Conservation (phyloP, 306 rosid species). For the Cucumis hystrix region DNA sequence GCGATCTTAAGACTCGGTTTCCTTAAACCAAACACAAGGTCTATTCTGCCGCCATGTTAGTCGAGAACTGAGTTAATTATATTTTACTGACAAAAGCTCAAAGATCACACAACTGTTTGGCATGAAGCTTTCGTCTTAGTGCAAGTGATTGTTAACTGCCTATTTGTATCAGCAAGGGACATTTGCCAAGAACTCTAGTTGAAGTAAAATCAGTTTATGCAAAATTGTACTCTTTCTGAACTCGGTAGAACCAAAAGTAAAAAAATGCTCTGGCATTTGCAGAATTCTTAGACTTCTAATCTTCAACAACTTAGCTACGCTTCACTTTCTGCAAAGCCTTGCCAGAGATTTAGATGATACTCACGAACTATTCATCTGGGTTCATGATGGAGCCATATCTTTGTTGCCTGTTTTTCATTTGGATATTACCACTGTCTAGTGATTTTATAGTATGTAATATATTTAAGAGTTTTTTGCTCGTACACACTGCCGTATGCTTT, state of each 20-base stretch:
- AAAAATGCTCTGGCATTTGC: neutral
- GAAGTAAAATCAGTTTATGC: neutral
- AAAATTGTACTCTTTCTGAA: neutral
- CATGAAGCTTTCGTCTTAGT: neutral
- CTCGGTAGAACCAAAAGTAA: neutral
- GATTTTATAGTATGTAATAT: neutral
- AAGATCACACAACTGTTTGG: neutral
- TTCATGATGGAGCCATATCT: neutral
- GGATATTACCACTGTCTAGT: neutral
- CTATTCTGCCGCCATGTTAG: neutral
- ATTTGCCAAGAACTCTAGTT: neutral
- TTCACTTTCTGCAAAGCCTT: neutral
- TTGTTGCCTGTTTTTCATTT: neutral
- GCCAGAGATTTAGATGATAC: neutral
- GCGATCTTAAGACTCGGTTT: conserved; percentile 1
- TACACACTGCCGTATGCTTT: neutral
- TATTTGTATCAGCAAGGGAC: neutral
- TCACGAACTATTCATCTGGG: neutral
- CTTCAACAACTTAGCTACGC: neutral
- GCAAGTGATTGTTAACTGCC: neutral
- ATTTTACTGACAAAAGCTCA: neutral
- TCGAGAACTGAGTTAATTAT: neutral
- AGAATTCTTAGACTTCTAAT: neutral
- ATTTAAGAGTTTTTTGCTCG: neutral
- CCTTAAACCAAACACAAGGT: neutral